Evolutionary conservation across 1,284 basidiomycete species (phyloP).

Genomic region (Hemileccinum hortonii): DNA sequence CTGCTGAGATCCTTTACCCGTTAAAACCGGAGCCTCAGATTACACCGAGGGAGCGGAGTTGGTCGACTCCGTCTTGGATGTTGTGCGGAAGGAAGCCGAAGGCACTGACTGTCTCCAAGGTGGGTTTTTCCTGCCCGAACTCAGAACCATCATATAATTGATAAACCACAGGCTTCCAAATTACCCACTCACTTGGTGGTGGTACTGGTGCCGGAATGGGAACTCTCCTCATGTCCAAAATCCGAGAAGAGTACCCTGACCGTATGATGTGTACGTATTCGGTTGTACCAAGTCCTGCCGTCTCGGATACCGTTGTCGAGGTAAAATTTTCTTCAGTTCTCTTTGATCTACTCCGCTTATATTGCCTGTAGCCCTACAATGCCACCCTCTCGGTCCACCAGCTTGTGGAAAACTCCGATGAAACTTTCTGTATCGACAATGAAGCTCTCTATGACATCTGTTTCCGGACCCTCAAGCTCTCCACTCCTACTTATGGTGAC

Average conservation of each 20-base stretch:
- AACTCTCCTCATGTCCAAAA: slow-evolving; percentile 87
- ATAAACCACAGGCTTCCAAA: slow-evolving; percentile 76
- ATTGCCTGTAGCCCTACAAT: slow-evolving; percentile 77
- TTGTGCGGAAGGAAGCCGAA: slow-evolving; percentile 88
- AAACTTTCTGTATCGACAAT: slow-evolving; percentile 97
- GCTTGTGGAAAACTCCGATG: slow-evolving; percentile 94
- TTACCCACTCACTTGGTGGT: slow-evolving; percentile 95
- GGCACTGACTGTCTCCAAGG: slow-evolving; percentile 91
- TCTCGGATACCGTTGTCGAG: slow-evolving; percentile 97
- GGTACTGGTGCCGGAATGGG: slow-evolving; percentile 96
- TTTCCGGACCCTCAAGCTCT: slow-evolving; percentile 94
- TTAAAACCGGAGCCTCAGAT: slow-evolving; percentile 45
- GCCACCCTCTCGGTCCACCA: slow-evolving; percentile 93
- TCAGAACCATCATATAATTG: background rate
- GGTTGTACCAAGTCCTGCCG: slow-evolving; percentile 92
- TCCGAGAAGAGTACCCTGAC: slow-evolving; percentile 92
- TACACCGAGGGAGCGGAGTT: slow-evolving; percentile 97
- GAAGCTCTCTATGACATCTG: slow-evolving; percentile 99
- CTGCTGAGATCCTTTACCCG: fast-evolving
- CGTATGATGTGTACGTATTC: slow-evolving; percentile 99
- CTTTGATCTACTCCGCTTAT: slow-evolving; percentile 2
- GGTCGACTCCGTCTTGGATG: slow-evolving; percentile 89
- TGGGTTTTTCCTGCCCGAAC: slow-evolving; percentile 32
- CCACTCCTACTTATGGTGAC: slow-evolving; percentile 92
- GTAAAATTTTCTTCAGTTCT: slow-evolving; percentile 35